Evolutionary conservation across 2,329 filamentous ascomycete species (phyloP).

Genomic region (Aspergillus sclerotialis): DNA sequence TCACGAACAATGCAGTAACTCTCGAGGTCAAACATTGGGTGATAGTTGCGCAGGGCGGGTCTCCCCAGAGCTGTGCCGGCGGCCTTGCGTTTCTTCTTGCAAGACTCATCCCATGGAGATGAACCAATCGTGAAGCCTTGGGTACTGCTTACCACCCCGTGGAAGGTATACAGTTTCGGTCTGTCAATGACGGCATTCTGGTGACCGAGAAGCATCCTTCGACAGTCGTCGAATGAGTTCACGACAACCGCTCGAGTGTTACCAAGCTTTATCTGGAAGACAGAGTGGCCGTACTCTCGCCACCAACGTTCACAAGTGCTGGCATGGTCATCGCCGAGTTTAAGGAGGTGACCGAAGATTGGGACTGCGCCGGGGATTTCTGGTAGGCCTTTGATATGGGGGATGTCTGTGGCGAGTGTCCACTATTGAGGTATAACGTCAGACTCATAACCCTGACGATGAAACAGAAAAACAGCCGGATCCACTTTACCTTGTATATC

Average conservation of each 20-base stretch:
- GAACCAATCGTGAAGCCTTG: constrained; percentile 73
- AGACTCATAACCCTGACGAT: no score
- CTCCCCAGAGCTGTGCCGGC: constrained; percentile 67
- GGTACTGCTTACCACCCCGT: constrained; percentile 63
- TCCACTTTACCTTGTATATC: no score
- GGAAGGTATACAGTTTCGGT: constrained; percentile 68
- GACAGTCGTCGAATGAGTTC: constrained; percentile 64
- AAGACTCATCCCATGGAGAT: constrained; percentile 69
- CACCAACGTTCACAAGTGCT: constrained; percentile 50
- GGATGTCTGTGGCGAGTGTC: constrained; percentile 53
- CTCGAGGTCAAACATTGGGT: constrained; percentile 70
- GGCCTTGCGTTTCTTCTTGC: constrained; percentile 64
- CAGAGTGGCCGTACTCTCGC: constrained; percentile 55
- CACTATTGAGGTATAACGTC: no score
- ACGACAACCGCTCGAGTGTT: constrained; percentile 65
- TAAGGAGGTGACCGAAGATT: constrained; percentile 57
- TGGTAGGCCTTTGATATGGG: constrained; percentile 56
- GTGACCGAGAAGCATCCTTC: constrained; percentile 61
- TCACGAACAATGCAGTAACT: constrained; percentile 62
- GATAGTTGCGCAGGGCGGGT: constrained; percentile 63
- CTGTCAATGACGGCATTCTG: constrained; percentile 67
- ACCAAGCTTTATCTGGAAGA: constrained; percentile 62
- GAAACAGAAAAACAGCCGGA: no score
- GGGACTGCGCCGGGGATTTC: constrained; percentile 57
- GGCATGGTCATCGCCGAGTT: constrained; percentile 54